Evolutionary conservation across 352 stramenopile genomes (phyloP), one percentile per base, ranked within the genome.

Genomic region (Blastocystis sp.): DNA sequence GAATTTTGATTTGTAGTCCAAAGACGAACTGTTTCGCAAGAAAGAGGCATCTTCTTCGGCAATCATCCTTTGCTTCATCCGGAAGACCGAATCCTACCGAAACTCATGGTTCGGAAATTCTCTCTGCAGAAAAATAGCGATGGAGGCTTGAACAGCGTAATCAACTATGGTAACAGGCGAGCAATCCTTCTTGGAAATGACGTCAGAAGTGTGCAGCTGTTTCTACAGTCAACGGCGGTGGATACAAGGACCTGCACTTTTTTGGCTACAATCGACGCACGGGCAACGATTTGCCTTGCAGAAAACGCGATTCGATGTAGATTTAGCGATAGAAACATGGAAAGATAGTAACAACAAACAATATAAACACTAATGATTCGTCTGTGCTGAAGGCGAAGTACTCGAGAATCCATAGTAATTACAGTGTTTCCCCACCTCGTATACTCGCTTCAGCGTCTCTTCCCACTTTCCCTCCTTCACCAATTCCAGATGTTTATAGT

Each of bases 401-500:
- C 53, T 39, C 34, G 53, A 66, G 45, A 53, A 84, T 45, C 73
- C 73, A 45, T 84, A 84, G 50, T 66, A 84, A 29, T 84, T 84
- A 20, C 73, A 84, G 39, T 84, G 73, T 53, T 84, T 84, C 29
- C 73, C 73, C 47, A 84, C 55, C 13, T 84, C 73, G 39, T 84
- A 84, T n/a, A 84, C 73, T 37, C 62, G 73, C 73, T 69, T 39
- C 73, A 84, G 56, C 73, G 62, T 84, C 26, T 84, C 73, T 6
- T 84, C 73, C 73, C 73, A 84, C 50, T 84, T 91, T n/a, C 90
- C 90, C 55, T 94, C 90, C 45, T 90, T 90, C 77, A 94, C 93
- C 87, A 95, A 92, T 62, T 91, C 89, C 37, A 93, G 23, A 37
- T 94, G 94, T 61, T 94, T 95, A 47, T 92, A 91, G 87, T 95